A percentile compares a stretch with the other conserved stretches of the same genome.
Conservation (phyloP, 2,329 filamentous ascomycete species). For the Grosmannia serpens region DNA sequence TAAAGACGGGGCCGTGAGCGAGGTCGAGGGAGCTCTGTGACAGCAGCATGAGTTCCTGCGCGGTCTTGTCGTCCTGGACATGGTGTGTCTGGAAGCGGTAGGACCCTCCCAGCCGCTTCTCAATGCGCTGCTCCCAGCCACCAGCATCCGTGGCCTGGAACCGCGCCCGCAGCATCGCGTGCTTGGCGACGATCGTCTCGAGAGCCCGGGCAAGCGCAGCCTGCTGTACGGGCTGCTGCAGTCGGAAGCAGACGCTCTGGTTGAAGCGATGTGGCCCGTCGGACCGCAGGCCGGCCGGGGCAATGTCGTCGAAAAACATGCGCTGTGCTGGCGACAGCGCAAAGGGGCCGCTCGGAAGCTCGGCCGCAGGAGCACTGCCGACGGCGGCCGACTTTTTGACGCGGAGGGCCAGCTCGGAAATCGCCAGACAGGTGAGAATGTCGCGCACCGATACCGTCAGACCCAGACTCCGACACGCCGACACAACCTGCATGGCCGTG, state of each 20-base stretch:
- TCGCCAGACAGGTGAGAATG: too few species aligned
- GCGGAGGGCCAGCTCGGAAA: too few species aligned
- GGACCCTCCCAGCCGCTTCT: slow-evolving; percentile 26
- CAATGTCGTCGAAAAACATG: slow-evolving; percentile 22
- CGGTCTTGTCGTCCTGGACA: slow-evolving; percentile 26
- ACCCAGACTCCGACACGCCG: too few species aligned
- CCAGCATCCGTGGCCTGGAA: too few species aligned
- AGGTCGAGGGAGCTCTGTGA: slow-evolving; percentile 27
- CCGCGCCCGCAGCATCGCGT: neutral
- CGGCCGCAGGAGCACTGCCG: too few species aligned
- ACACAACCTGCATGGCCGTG: too few species aligned
- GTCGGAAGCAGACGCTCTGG: slow-evolving; percentile 37
- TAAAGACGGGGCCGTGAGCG: slow-evolving; percentile 38
- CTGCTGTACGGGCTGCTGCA: slow-evolving; percentile 30
- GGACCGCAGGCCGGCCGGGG: slow-evolving; percentile 14
- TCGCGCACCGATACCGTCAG: too few species aligned
- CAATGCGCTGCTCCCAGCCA: slow-evolving; percentile 24
- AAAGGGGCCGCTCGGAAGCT: slow-evolving; percentile 18
- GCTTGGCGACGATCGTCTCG: slow-evolving; percentile 27
- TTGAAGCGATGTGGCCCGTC: slow-evolving; percentile 35
- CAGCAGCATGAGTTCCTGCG: slow-evolving; percentile 29
- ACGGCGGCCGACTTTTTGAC: too few species aligned
- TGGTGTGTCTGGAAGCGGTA: slow-evolving; percentile 30
- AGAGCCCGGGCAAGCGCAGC: slow-evolving; percentile 18
- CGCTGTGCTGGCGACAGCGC: slow-evolving; percentile 42